phyloP scores from a whole-genome alignment of 495 filamentous ascomycete species.

The Rhypophila decipiens region DNA sequence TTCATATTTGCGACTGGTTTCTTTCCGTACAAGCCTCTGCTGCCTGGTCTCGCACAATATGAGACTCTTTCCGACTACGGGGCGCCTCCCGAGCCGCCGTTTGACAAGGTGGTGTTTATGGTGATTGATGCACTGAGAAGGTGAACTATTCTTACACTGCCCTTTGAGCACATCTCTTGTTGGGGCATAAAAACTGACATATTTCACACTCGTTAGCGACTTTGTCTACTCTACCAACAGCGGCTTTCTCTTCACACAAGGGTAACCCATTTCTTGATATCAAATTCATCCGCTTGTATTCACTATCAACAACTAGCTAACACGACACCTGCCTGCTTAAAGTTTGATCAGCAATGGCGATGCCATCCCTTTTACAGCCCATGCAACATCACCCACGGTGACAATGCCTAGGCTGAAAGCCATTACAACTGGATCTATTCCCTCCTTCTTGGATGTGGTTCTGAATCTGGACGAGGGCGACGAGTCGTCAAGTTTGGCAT shows the following conservation, averaged over 20 bases:
- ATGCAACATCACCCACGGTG: conserved; percentile 93
- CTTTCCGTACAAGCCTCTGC: conserved; percentile 93
- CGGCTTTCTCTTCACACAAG: conserved; percentile 85
- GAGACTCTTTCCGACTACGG: conserved; percentile 38
- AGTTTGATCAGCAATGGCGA: conserved; percentile 79
- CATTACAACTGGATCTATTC: conserved; percentile 92
- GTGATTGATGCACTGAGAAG: conserved; percentile 92
- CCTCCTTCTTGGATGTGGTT: conserved; percentile 94
- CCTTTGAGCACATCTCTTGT: too few relatives aligned
- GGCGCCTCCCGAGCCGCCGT: conserved; percentile 53
- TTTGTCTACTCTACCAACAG: conserved; percentile 83
- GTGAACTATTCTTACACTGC: conserved; percentile 37
- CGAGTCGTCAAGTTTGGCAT: conserved; percentile 73
- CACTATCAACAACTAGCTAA: too few relatives aligned
- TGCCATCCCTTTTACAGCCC: conserved; percentile 89
- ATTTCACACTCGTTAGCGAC: conserved; percentile 70
- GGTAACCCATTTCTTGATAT: conserved; percentile 42
- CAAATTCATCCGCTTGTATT: not conserved
- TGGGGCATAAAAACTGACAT: not conserved
- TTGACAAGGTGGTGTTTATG: conserved; percentile 94
- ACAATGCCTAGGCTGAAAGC: conserved; percentile 98
- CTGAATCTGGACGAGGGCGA: conserved; percentile 95
- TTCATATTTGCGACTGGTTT: conserved; percentile 85
- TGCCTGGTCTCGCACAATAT: conserved; percentile 72
- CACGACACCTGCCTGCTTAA: not conserved